Evolutionary conservation across 495 filamentous ascomycete genomes (phyloP).

Genomic region (Aspergillus nidulans): DNA sequence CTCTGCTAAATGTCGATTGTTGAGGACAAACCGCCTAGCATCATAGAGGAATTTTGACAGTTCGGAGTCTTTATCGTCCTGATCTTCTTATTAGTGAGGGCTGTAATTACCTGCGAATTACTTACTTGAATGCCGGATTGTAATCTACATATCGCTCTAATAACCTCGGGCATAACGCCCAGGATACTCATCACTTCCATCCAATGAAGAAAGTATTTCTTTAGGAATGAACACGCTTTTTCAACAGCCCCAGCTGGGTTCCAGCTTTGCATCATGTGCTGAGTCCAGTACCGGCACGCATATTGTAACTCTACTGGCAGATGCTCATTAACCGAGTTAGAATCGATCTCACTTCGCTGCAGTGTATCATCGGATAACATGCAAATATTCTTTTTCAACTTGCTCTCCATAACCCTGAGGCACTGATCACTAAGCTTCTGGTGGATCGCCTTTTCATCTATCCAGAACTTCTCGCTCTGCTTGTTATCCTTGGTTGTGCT

Average conservation of each 20-base stretch:
- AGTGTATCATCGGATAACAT: conserved; percentile 20
- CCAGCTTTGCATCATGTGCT: conserved; percentile 36
- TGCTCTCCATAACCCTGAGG: conserved; percentile 19
- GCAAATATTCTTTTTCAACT: conserved; percentile 36
- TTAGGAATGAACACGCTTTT: conserved; percentile 32
- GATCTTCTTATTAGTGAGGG: too few species aligned
- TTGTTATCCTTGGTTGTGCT: neutral
- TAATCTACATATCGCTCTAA: neutral
- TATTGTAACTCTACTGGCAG: conserved; percentile 34
- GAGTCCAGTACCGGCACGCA: conserved; percentile 44
- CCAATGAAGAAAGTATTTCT: conserved; percentile 43
- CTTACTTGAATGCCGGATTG: conserved; percentile 3
- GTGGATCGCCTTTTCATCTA: conserved; percentile 20
- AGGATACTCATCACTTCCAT: conserved; percentile 41
- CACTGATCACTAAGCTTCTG: neutral
- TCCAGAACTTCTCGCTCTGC: conserved; percentile 16
- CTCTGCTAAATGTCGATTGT: conserved; percentile 27
- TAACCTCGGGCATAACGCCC: conserved; percentile 21
- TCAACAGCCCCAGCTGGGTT: conserved; percentile 16
- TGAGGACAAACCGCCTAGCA: neutral
- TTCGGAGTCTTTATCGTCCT: too few species aligned
- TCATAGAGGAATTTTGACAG: neutral
- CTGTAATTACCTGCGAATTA: neutral
- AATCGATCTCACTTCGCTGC: conserved; percentile 22
- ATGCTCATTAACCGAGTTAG: conserved; percentile 13